phyloP scores from a whole-genome alignment of 352 stramenopile genomes.

The Poterioochromonas sp. region DNA sequence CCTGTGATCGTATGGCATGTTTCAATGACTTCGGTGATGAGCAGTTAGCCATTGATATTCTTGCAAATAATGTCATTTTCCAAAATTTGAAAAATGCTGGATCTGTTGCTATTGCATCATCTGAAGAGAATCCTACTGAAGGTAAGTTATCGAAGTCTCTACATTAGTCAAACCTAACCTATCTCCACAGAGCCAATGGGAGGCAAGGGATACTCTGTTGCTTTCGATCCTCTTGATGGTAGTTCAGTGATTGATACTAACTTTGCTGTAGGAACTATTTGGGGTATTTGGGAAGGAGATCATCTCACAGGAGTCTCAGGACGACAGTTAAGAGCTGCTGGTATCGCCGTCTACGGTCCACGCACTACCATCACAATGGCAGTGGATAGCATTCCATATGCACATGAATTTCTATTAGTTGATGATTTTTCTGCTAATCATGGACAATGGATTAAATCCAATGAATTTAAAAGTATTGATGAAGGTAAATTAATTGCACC shows the following conservation, averaged over 20 bases:
- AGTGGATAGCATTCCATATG: conserved; percentile 44
- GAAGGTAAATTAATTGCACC: conserved; percentile 60
- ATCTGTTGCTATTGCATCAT: conserved; percentile 43
- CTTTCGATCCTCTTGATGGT: conserved; percentile 61
- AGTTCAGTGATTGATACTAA: conserved; percentile 61
- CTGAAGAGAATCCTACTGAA: conserved; percentile 29
- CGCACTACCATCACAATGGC: conserved; percentile 59
- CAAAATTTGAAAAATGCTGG: conserved; percentile 46
- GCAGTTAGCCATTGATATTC: conserved; percentile 47
- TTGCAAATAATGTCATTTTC: conserved; percentile 49
- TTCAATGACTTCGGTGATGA: conserved; percentile 50
- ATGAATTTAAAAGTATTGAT: conserved; percentile 50
- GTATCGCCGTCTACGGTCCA: conserved; percentile 58
- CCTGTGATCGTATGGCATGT: conserved; percentile 49
- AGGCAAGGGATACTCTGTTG: conserved; percentile 48
- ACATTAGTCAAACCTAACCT: not conserved
- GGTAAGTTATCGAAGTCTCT: not conserved
- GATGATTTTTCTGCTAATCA: conserved; percentile 48
- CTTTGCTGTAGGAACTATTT: conserved; percentile 60
- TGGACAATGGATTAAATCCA: conserved; percentile 48
- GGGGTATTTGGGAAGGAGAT: conserved; percentile 51
- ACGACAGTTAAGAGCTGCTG: conserved; percentile 39
- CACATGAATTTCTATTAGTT: conserved; percentile 48
- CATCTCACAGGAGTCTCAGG: conserved; percentile 44
- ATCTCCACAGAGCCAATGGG: conserved; percentile 2